A percentile compares a stretch with the other conserved stretches of the same genome.
These are phyloP conservation scores for Blastomyces percursus DNA, from an alignment of 2,329 filamentous ascomycete species.

Conservation along the genomic window DNA sequence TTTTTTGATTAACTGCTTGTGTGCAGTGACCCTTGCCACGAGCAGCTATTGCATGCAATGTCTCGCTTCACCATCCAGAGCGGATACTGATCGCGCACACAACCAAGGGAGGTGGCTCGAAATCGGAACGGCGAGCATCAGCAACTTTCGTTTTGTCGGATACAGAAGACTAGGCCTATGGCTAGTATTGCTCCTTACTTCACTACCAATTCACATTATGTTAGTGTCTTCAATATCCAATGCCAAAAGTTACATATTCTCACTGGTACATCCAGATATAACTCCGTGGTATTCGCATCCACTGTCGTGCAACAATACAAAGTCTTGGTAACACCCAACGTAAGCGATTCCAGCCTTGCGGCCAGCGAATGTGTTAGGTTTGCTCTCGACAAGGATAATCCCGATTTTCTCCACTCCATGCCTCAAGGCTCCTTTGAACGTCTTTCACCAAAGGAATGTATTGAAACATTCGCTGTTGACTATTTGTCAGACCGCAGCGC, in stretches of 20 bases:
- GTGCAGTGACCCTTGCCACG: constrained; percentile 23
- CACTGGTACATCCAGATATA: constrained; percentile 14
- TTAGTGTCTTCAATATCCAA: constrained; percentile 3
- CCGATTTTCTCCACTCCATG: background rate
- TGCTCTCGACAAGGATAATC: background rate
- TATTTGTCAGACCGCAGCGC: background rate
- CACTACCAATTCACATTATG: constrained; percentile 14
- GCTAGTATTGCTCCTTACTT: constrained; percentile 8
- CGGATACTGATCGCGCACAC: constrained; percentile 25
- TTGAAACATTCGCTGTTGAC: background rate
- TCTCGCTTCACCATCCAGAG: constrained; percentile 22
- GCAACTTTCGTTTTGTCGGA: constrained; percentile 17
- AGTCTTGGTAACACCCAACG: background rate
- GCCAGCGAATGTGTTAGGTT: background rate
- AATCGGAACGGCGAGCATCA: constrained; percentile 21
- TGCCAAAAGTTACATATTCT: background rate
- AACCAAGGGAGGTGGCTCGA: constrained; percentile 21
- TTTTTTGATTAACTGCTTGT: constrained; percentile 27
- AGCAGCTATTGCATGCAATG: constrained; percentile 31
- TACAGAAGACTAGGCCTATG: constrained; percentile 9
- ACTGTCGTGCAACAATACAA: background rate
- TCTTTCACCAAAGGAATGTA: constrained; percentile 1
- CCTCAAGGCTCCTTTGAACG: background rate
- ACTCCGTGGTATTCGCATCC: constrained; percentile 13
- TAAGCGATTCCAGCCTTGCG: background rate